phyloP scores from a whole-genome alignment of 352 stramenopile genomes.

The Achlya hypogyna region DNA sequence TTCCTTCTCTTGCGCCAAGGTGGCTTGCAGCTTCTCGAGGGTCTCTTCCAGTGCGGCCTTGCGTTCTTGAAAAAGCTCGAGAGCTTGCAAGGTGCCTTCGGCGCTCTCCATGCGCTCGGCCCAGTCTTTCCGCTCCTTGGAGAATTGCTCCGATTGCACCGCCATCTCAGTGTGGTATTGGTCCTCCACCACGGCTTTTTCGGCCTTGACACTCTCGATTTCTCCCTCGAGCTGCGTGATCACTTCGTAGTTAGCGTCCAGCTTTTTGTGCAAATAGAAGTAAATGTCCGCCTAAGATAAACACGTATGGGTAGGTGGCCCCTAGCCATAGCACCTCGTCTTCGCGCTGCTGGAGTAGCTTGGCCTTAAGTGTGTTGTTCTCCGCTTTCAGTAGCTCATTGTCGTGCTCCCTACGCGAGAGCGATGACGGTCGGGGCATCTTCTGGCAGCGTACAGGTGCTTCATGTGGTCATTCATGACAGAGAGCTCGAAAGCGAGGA shows the following conservation, averaged over 20 bases:
- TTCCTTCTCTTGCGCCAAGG: constrained; percentile 22
- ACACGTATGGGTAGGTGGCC: constrained; percentile 30
- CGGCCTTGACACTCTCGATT: constrained; percentile 22
- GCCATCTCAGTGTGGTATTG: constrained; percentile 22
- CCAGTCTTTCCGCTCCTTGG: constrained; percentile 21
- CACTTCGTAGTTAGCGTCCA: constrained; percentile 64
- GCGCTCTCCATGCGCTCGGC: constrained; percentile 23
- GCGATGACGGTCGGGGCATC: neutral
- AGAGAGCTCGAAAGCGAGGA: constrained; percentile 16
- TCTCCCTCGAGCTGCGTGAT: constrained; percentile 52
- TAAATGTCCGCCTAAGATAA: constrained; percentile 84
- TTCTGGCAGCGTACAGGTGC: neutral
- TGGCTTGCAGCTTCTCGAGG: constrained; percentile 30
- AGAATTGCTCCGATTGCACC: constrained; percentile 18
- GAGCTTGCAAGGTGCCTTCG: constrained; percentile 32
- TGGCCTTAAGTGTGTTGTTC: constrained; percentile 17
- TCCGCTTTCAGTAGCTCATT: constrained; percentile 34
- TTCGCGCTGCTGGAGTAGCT: constrained; percentile 18
- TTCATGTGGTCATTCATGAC: constrained; percentile 21
- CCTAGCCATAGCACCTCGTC: constrained; percentile 16
- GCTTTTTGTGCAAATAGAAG: constrained; percentile 78
- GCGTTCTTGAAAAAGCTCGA: constrained; percentile 44
- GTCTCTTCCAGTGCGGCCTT: constrained; percentile 40
- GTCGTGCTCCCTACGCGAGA: constrained; percentile 27
- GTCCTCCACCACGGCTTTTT: constrained; percentile 21